Evolutionary conservation across 176 grass and related monocot genomes (phyloP).

Genomic region (Luzula sylvatica): DNA sequence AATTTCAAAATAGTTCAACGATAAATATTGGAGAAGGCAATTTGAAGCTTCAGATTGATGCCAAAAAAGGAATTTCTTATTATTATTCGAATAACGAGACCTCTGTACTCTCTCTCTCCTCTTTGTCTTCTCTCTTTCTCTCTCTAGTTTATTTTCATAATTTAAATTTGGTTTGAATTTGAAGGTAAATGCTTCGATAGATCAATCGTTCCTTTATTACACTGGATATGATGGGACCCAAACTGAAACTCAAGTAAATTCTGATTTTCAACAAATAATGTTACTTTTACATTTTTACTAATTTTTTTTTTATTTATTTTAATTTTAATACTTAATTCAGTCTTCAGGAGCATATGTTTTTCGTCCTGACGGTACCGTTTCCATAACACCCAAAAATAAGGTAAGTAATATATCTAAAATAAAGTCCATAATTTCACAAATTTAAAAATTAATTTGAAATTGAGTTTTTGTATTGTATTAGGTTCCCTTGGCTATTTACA

Average conservation of each 20-base stretch:
- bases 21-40: slow-evolving; percentile 34
- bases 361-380: slow-evolving; percentile 33
- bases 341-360: slow-evolving; percentile 52
- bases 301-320: neutral
- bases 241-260: slow-evolving; percentile 20
- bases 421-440: neutral
- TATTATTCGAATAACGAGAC: slow-evolving; percentile 33
- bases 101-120: slow-evolving; percentile 21
- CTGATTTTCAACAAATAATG: neutral
- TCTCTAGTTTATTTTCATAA: neutral
- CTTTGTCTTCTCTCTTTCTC: neutral
- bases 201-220: slow-evolving; percentile 37
- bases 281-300: neutral
- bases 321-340: slow-evolving; percentile 16
- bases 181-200: slow-evolving; percentile 38
- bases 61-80: slow-evolving; percentile 21
- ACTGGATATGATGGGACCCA: slow-evolving; percentile 28
- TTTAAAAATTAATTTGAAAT: neutral
- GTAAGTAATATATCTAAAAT: slow-evolving; percentile 15
- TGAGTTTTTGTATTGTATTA: no score
- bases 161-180: slow-evolving; percentile 5
- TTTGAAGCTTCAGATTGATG: slow-evolving; percentile 41
- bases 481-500: slow-evolving; percentile 27
- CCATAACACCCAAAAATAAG: slow-evolving; percentile 16
- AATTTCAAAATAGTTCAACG: slow-evolving; percentile 9